Evolutionary conservation across 78 protist species (phyloP).

Genomic region (Dictyostelium capitatum): DNA sequence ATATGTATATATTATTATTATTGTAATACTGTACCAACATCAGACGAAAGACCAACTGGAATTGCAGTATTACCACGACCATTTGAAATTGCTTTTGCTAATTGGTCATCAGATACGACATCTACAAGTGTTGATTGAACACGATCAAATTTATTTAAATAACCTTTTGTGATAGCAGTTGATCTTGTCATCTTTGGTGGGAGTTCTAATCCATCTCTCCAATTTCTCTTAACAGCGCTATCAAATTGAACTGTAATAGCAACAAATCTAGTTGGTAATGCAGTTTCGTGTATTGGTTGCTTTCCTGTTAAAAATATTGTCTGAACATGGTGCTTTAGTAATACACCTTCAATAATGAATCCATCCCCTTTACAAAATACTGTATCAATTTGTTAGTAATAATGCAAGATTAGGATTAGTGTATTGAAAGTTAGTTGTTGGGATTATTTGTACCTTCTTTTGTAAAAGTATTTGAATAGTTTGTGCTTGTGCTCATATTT

Average conservation of each 20-base stretch:
- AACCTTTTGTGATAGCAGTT: slow-evolving; percentile 73
- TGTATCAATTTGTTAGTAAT: too few species aligned
- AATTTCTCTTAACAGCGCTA: slow-evolving; percentile 28
- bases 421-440: too few species aligned
- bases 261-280: slow-evolving; percentile 66
- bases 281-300: slow-evolving; percentile 5
- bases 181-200: slow-evolving; percentile 73
- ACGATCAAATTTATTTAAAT: slow-evolving; percentile 68
- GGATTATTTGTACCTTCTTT: too few species aligned
- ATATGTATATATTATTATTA: background rate
- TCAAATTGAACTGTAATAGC: slow-evolving; percentile 19
- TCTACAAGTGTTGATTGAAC: slow-evolving; percentile 48
- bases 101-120: slow-evolving; percentile 1
- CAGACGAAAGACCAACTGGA: background rate
- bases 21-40: slow-evolving; percentile 19
- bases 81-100: slow-evolving; percentile 21
- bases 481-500: background rate
- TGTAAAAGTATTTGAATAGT: slow-evolving; percentile 16
- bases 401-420: too few species aligned
- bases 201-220: slow-evolving; percentile 53
- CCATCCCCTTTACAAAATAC: slow-evolving; percentile 58
- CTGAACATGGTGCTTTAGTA: slow-evolving; percentile 24
- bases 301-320: slow-evolving; percentile 35
- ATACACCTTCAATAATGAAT: slow-evolving; percentile 64
- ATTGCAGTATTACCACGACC: slow-evolving; percentile 27